phyloP scores from a whole-genome alignment of 2,329 filamentous ascomycete genomes.

The Arthroderma uncinatum region DNA sequence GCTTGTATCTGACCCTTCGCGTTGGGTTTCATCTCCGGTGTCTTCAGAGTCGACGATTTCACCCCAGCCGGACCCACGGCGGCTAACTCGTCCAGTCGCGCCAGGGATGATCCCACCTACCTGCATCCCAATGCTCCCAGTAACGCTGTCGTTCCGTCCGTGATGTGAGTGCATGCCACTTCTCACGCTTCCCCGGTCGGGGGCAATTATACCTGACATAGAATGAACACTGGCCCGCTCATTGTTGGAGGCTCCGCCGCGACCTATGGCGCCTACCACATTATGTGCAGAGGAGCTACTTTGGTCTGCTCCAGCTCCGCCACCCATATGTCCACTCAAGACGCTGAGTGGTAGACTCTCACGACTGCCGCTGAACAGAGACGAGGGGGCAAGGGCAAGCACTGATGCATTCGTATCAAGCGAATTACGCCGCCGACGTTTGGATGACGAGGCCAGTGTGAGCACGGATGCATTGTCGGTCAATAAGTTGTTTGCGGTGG shows the following conservation, averaged over 20 bases:
- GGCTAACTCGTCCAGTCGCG: conserved; percentile 29
- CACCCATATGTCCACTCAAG: conserved; percentile 42
- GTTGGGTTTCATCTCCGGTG: conserved; percentile 18
- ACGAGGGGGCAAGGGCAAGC: conserved; percentile 52
- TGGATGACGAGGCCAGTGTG: conserved; percentile 54
- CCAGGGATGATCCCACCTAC: conserved; percentile 44
- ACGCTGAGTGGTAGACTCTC: conserved; percentile 54
- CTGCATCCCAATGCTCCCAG: conserved; percentile 58
- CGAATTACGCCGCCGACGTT: conserved; percentile 51
- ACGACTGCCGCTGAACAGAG: conserved; percentile 52
- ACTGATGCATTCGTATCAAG: conserved; percentile 57
- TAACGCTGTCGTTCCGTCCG: conserved; percentile 68
- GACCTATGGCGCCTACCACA: conserved; percentile 30
- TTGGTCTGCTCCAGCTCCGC: conserved; percentile 24
- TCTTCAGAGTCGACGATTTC: conserved; percentile 32
- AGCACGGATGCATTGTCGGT: conserved; percentile 56
- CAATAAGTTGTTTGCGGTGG: conserved; percentile 52
- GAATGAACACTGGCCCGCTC: conserved; percentile 64
- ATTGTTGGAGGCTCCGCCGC: conserved; percentile 42
- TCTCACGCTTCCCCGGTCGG: conserved; percentile 67
- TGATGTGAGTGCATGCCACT: conserved; percentile 55
- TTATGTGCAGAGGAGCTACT: conserved; percentile 34
- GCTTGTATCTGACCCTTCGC: conserved; percentile 2
- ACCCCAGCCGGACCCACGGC: conserved; percentile 36
- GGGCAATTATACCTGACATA: conserved; percentile 41